Conservation (phyloP, 257 asterid species). For the Penstemon eatonii region DNA sequence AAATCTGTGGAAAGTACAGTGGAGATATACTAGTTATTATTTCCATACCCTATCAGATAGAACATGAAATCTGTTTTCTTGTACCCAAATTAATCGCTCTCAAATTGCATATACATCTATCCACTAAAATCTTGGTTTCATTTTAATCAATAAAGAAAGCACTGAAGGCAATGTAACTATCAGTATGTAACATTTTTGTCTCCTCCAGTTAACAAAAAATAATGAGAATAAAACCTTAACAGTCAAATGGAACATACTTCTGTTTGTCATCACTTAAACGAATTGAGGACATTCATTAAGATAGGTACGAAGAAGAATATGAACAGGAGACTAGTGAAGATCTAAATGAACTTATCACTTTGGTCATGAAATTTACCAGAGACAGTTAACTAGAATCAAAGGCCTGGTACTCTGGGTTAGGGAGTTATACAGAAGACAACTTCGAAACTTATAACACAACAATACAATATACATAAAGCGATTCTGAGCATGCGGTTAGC, state of each 20-base stretch:
- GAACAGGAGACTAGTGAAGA: background rate
- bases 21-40: background rate
- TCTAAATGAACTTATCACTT: background rate
- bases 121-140: too few species aligned
- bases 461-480: background rate
- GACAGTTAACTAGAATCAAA: constrained; percentile 6
- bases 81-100: background rate
- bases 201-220: background rate
- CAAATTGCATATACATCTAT: background rate
- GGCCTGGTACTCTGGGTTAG: background rate
- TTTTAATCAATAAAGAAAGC: background rate
- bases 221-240: background rate
- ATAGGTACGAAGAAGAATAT: background rate
- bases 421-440: too few species aligned
- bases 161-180: background rate
- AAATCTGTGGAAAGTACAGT: background rate
- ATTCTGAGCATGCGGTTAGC: background rate
- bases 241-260: background rate
- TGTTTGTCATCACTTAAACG: background rate
- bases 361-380: background rate
- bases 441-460: background rate
- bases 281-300: background rate
- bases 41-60: background rate
- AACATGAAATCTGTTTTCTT: background rate
- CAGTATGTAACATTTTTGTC: background rate